phyloP scores from a whole-genome alignment of 805 yeast species.

The Pichia deserticola region DNA sequence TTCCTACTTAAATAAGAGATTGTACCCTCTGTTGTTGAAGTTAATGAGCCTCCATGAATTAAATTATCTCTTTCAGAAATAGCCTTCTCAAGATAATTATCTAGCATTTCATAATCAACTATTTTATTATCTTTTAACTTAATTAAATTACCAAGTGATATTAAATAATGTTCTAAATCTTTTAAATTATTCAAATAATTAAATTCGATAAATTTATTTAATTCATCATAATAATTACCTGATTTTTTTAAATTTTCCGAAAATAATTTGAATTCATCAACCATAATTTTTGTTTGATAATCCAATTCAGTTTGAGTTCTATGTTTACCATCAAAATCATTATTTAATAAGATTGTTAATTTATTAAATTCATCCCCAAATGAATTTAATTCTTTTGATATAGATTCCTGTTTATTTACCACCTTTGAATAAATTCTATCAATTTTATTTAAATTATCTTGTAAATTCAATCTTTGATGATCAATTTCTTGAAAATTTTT shows the following conservation, averaged over 20 bases:
- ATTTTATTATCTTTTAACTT: slow-evolving; percentile 87
- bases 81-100: slow-evolving; percentile 70
- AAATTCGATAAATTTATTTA: slow-evolving; percentile 54
- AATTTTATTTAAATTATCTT: slow-evolving; percentile 71
- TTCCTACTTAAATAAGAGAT: slow-evolving; percentile 35
- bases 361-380: slow-evolving; percentile 65
- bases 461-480: slow-evolving; percentile 75
- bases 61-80: slow-evolving; percentile 47
- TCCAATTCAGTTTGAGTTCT: slow-evolving; percentile 17
- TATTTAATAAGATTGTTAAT: slow-evolving; percentile 37
- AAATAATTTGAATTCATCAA: slow-evolving; percentile 29
- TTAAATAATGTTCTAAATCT: slow-evolving; percentile 79
- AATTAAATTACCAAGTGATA: slow-evolving; percentile 57
- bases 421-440: slow-evolving; percentile 73
- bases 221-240: slow-evolving; percentile 18
- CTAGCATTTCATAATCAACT: slow-evolving; percentile 80
- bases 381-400: slow-evolving; percentile 64
- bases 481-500: slow-evolving; percentile 78
- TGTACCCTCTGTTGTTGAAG: slow-evolving; percentile 30
- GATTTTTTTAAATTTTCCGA: slow-evolving; percentile 34
- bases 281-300: slow-evolving; percentile 18
- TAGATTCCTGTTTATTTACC: slow-evolving; percentile 61
- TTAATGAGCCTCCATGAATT: slow-evolving; percentile 30
- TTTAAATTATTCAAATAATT: slow-evolving; percentile 75
- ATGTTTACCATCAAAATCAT: slow-evolving; percentile 28